Evolutionary conservation across 78 protist species (phyloP).

Genomic region (Chrysochromulina parva): DNA sequence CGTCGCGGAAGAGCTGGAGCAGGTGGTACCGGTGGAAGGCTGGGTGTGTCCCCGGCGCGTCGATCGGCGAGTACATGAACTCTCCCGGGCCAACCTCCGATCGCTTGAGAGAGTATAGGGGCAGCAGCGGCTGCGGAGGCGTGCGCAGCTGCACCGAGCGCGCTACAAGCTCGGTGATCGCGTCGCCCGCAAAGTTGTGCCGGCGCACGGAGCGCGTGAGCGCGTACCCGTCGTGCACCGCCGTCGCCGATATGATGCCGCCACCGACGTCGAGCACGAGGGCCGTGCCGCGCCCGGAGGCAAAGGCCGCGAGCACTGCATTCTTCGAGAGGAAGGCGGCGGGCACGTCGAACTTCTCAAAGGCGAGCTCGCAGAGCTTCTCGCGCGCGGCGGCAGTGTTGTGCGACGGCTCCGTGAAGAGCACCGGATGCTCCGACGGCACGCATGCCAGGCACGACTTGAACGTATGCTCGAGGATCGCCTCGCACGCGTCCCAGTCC

Average conservation of each 20-base stretch:
- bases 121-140: background rate
- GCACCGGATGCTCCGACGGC: slow-evolving; percentile 83
- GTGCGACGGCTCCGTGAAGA: slow-evolving; percentile 89
- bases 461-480: slow-evolving; percentile 83
- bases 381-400: slow-evolving; percentile 92
- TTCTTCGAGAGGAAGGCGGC: slow-evolving; percentile 89
- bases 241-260: slow-evolving; percentile 56
- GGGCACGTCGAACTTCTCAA: slow-evolving; percentile 88
- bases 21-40: background rate
- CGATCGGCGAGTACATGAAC: background rate
- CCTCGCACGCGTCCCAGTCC: slow-evolving; percentile 87
- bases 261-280: slow-evolving; percentile 78
- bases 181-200: background rate
- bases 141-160: background rate
- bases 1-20: background rate
- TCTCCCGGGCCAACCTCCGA: background rate
- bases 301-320: slow-evolving; percentile 82
- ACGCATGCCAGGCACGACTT: slow-evolving; percentile 64
- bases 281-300: slow-evolving; percentile 74
- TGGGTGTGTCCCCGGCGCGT: background rate
- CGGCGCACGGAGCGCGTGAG: background rate
- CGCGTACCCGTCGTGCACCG: slow-evolving; percentile 37
- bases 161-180: background rate
- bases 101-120: background rate
- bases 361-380: slow-evolving; percentile 89